phyloP scores from a whole-genome alignment of 768 basidiomycete species.

The Lactarius tabidus region DNA sequence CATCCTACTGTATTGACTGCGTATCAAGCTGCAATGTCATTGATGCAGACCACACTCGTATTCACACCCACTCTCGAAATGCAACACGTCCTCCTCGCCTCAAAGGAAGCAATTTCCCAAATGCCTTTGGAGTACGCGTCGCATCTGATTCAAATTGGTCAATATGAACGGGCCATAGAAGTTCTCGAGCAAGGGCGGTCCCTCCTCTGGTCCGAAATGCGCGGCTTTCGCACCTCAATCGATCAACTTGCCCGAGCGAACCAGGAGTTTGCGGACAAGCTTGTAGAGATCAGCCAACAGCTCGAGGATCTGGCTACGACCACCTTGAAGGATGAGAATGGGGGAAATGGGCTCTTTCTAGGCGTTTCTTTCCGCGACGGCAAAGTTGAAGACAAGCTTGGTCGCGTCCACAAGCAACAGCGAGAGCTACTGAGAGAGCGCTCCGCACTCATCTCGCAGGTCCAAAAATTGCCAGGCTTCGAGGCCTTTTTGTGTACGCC shows the following conservation, averaged over 20 bases:
- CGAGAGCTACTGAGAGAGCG: background rate
- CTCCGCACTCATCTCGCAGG: background rate
- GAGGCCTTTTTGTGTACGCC: background rate
- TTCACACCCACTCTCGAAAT: background rate
- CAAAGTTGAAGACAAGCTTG: background rate
- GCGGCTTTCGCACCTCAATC: slow-evolving; percentile 9
- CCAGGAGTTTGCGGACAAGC: background rate
- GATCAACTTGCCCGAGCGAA: slow-evolving; percentile 1
- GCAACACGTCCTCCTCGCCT: background rate
- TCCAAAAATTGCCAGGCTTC: background rate
- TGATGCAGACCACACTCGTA: background rate
- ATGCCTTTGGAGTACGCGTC: slow-evolving; percentile 4
- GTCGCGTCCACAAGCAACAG: background rate
- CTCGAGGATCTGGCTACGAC: background rate
- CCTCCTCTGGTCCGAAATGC: slow-evolving; percentile 18
- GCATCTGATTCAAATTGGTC: background rate
- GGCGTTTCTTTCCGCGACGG: background rate
- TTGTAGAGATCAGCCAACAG: background rate
- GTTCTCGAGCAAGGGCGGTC: slow-evolving; percentile 16
- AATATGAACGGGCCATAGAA: slow-evolving; percentile 4
- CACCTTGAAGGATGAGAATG: background rate
- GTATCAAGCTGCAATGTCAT: background rate
- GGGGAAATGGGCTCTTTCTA: background rate
- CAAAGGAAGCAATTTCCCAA: background rate
- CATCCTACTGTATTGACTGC: background rate